These are phyloP conservation scores for Cladosporium sp. DNA, from an alignment of 2,329 filamentous ascomycete species.

Conservation along the genomic window DNA sequence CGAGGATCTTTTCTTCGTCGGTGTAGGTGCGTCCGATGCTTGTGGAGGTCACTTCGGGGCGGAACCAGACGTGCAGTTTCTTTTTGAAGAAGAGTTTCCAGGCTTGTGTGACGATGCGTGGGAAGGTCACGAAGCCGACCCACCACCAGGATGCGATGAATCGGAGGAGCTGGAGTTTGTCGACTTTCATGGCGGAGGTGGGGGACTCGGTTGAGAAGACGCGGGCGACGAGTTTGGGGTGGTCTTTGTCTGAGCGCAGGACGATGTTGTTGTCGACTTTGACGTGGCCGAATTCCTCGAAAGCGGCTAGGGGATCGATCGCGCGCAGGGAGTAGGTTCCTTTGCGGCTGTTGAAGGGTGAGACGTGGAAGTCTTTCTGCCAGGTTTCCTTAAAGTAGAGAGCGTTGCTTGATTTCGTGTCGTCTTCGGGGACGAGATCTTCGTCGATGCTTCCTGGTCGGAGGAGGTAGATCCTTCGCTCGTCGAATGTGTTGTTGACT, in stretches of 20 bases:
- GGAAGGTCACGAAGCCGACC: constrained; percentile 63
- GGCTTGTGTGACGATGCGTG: constrained; percentile 61
- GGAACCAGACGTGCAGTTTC: constrained; percentile 60
- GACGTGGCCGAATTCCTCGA: constrained; percentile 23
- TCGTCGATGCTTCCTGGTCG: constrained; percentile 33
- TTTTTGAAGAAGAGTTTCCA: constrained; percentile 52
- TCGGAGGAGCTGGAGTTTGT: constrained; percentile 22
- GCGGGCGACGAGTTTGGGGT: constrained; percentile 58
- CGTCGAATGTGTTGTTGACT: constrained; percentile 73
- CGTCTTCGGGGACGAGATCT: constrained; percentile 1
- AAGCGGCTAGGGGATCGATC: constrained; percentile 39
- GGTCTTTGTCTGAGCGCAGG: constrained; percentile 55
- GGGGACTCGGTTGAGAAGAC: constrained; percentile 57
- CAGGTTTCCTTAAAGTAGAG: constrained; percentile 49
- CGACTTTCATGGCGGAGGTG: constrained; percentile 42
- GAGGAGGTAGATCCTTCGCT: constrained; percentile 63
- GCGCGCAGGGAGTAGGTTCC: constrained; percentile 46
- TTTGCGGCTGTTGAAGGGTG: constrained; percentile 62
- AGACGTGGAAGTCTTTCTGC: constrained; percentile 72
- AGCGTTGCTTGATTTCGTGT: constrained; percentile 12
- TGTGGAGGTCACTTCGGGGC: constrained; percentile 57
- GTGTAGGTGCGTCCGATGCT: constrained; percentile 55
- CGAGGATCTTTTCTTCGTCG: constrained; percentile 42
- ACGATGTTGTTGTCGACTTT: constrained; percentile 58
- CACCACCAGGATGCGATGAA: constrained; percentile 55